Evolutionary conservation across 345 rosid genomes (phyloP), one percentile per base, ranked within the genome.

Genomic region (Linum lewisii): DNA sequence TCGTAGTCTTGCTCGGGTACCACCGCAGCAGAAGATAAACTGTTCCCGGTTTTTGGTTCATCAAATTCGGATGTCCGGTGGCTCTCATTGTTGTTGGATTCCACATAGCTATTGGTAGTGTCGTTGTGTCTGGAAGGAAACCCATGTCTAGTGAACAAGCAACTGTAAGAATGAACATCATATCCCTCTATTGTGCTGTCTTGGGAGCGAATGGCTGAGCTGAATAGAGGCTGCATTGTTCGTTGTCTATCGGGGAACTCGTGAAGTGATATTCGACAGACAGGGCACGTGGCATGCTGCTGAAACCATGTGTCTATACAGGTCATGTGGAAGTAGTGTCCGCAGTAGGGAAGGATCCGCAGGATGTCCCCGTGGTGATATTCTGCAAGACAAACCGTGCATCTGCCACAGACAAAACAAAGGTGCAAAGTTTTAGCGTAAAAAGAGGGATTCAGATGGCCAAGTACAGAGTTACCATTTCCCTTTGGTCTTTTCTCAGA

Each of bases 211-310:
- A 67, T 61, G 34, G 83, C 86, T 34, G 95, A 77, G 66, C 90
- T 80, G 74, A 71, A 84, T 71, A 86, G 66, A 21, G 88, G 90
- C 58, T 80, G 87, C 90, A 86, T 79, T 36, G 57, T 52, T 6
- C 65, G 69, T 65, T 82, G 80, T 59, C 70, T 82, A 58, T 77
- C 82, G 0, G 84, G 80, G 21, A 66, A 66, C 60, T 84, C 84
- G 4, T 79, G 83, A 32, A 80, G 61, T 22, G 95, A 84, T 60
- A 84, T 77, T 57, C 81, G 67, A 42, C 81, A 77, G 2, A 77
- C 36, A 20, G 81, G 81, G 54, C 81, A 77, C 1, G 77, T 63
- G 21, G 70, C 18, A 34, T 73, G 72, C 70, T 69, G 24, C 62
- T 58, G 62, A 26, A 77, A 44, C 81, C 81, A 77, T 10, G 66